Evolutionary conservation across 495 filamentous ascomycete genomes (phyloP).

Genomic region (Penicillium lividum): DNA sequence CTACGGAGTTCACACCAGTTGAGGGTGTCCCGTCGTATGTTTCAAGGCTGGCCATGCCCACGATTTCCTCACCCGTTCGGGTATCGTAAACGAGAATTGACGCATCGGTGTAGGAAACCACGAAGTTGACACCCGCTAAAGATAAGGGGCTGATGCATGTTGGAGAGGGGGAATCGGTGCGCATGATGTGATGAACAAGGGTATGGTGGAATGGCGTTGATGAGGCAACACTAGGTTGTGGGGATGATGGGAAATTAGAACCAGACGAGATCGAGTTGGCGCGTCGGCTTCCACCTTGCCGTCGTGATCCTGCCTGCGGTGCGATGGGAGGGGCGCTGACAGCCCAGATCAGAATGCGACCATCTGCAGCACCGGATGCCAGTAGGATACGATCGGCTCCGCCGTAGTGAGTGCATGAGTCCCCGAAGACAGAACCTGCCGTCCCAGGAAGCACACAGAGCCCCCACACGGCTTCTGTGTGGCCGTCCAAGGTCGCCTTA

Average conservation of each 20-base stretch:
- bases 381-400: slow-evolving; percentile 81
- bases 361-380: slow-evolving; percentile 91
- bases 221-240: slow-evolving; percentile 84
- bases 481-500: slow-evolving; percentile 90
- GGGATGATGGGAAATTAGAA: slow-evolving; percentile 83
- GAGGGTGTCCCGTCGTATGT: slow-evolving; percentile 84
- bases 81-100: slow-evolving; percentile 91
- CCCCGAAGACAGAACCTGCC: slow-evolving; percentile 73
- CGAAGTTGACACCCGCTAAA: slow-evolving; percentile 83
- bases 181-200: slow-evolving; percentile 80
- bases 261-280: slow-evolving; percentile 90
- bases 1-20: slow-evolving; percentile 89
- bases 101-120: slow-evolving; percentile 88
- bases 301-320: slow-evolving; percentile 68
- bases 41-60: slow-evolving; percentile 86
- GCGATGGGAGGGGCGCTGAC: slow-evolving; percentile 88
- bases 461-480: slow-evolving; percentile 94
- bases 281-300: slow-evolving; percentile 73
- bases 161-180: slow-evolving; percentile 71
- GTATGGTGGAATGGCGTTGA: slow-evolving; percentile 63
- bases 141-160: slow-evolving; percentile 91
- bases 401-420: slow-evolving; percentile 64
- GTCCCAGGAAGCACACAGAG: slow-evolving; percentile 92
- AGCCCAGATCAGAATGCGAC: slow-evolving; percentile 89
- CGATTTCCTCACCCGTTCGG: slow-evolving; percentile 84